phyloP scores from a whole-genome alignment of 1,284 basidiomycete genomes.

The Ceratobasidium sp. region DNA sequence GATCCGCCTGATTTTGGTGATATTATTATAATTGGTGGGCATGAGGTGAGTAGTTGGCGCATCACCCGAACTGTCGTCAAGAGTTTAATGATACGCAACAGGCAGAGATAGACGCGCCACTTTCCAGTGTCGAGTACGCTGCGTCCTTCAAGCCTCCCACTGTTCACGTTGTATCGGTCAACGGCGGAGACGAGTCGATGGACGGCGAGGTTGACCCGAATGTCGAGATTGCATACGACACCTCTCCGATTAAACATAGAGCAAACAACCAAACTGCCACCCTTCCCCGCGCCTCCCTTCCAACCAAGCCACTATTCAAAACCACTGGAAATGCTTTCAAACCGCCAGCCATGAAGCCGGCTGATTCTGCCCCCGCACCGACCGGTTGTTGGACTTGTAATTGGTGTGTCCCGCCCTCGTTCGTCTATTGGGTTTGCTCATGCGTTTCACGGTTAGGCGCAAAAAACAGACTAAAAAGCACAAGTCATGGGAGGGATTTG shows the following conservation, averaged over 20 bases:
- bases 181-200: conserved; percentile 19
- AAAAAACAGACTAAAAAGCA: conserved; percentile 42
- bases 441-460: conserved; percentile 19
- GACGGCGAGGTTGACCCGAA: conserved; percentile 22
- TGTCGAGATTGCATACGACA: conserved; percentile 26
- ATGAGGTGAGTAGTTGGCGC: conserved; percentile 41
- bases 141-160: conserved; percentile 34
- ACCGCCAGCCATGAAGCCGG: conserved; percentile 30
- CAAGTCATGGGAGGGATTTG: conserved; percentile 44
- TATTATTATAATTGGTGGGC: conserved; percentile 49
- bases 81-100: not conserved
- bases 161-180: conserved; percentile 34
- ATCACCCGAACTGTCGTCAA: conserved; percentile 3
- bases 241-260: conserved; percentile 57
- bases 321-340: conserved; percentile 16
- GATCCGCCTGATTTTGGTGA: conserved; percentile 61
- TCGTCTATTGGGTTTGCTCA: no score
- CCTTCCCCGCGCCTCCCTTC: not conserved
- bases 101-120: conserved; percentile 44
- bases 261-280: conserved; percentile 5
- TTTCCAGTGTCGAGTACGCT: conserved; percentile 38
- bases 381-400: conserved; percentile 43
- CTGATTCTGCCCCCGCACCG: not conserved
- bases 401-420: conserved; percentile 3
- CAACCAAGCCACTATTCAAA: not conserved